Evolutionary conservation across 768 basidiomycete species (phyloP), one percentile per base, ranked within the genome.

Genomic region (Mycena indigotica): DNA sequence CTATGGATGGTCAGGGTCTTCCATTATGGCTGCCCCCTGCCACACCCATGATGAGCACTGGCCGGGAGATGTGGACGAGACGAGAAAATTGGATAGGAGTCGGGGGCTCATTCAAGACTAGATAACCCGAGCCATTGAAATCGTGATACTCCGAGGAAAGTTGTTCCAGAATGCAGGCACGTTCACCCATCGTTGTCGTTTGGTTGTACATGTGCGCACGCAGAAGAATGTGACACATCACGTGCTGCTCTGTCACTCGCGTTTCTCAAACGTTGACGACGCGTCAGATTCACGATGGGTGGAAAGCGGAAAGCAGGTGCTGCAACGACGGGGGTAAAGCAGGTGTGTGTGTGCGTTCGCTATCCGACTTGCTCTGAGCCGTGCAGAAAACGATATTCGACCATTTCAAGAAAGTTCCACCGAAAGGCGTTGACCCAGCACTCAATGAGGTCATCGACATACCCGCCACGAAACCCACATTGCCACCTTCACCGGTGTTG

Each of bases 21-120:
- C 6, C 16, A 13, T 24, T 12, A 53, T 28, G 40, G 13, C 39
- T 28, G 29, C 23, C 21, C 6, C 26, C 16, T 45, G 12, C 8
- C 45, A 32, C 53, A 84, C 92, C 85, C 78, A 83, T 83, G 53
- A 94, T 88, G 6, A 93, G 66, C 16, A 86, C 87, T 3, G 92
- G 92, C 56, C 91, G 77, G 13, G 86, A 84, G 45, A 89, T 76
- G 60, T 86, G 83, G 4, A 87, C 80, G 17, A 92, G 72, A 50
- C 85, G 76, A 35, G 85, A 76, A 64, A 93, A 92, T 66, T 92
- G 83, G 21, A 91, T 65, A 5, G 89, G 70, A 0, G 84, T 81
- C 24, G 92, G 91, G 15, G 86, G 80, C 13, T 64, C 56, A 29
- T 83, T 73, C 6, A 89, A 70, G 17, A 78, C 70, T 38, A 82